Conservation (phyloP, 306 rosid species). For the Ammopiptanthus mongolicus region DNA sequence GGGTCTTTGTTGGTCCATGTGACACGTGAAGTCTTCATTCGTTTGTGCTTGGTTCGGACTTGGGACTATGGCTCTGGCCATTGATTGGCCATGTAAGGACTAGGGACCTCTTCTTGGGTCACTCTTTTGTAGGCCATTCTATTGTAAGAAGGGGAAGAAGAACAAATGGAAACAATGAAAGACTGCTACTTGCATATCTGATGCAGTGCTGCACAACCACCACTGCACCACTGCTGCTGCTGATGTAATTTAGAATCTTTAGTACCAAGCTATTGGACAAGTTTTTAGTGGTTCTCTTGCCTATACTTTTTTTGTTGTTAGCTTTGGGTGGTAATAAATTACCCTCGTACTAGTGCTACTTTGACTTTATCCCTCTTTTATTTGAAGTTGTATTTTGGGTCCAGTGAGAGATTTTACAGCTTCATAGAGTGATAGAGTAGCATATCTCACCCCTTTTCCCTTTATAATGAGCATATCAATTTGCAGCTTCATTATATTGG, state of each 20-base stretch:
- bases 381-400: slow-evolving; percentile 32
- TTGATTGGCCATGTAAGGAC: slow-evolving; percentile 43
- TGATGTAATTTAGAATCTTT: slow-evolving; percentile 26
- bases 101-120: slow-evolving; percentile 45
- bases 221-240: background rate
- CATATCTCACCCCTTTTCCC: slow-evolving; percentile 19
- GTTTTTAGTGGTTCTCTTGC: slow-evolving; percentile 38
- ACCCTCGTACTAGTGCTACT: slow-evolving; percentile 15
- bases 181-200: slow-evolving; percentile 20
- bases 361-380: background rate
- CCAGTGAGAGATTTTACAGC: slow-evolving; percentile 33
- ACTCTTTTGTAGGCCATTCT: slow-evolving; percentile 39
- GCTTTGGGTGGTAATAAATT: slow-evolving; percentile 11
- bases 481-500: slow-evolving; percentile 11
- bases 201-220: slow-evolving; percentile 27
- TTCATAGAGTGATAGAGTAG: slow-evolving; percentile 14
- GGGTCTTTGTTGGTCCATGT: slow-evolving; percentile 59
- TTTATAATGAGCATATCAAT: background rate
- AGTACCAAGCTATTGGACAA: slow-evolving; percentile 42
- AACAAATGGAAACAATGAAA: slow-evolving; percentile 30
- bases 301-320: slow-evolving; percentile 10
- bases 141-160: slow-evolving; percentile 21
- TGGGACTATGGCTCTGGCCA: slow-evolving; percentile 27
- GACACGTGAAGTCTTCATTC: slow-evolving; percentile 68
- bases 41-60: slow-evolving; percentile 40